These are phyloP conservation scores for Rhodosporidiobolus odoratus DNA, from an alignment of 768 basidiomycete species.

Conservation along the genomic window DNA sequence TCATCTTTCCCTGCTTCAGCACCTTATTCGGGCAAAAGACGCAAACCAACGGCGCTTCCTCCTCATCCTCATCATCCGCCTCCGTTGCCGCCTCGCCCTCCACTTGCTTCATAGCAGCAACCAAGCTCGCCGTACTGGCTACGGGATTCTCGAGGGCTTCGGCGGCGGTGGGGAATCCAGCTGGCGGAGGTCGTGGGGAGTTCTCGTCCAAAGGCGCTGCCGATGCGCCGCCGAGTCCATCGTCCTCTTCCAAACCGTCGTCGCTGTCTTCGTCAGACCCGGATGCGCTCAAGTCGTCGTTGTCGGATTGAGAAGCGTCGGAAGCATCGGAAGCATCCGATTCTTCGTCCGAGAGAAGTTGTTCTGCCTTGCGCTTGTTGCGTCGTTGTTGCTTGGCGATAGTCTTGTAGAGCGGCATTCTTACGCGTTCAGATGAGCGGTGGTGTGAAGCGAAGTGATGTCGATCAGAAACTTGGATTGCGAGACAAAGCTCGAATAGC, in stretches of 20 bases:
- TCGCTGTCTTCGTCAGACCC: not conserved
- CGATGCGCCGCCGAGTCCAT: not conserved
- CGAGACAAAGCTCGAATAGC: too few relatives aligned
- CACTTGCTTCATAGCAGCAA: slow-evolving; percentile 8
- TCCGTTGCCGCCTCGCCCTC: not conserved
- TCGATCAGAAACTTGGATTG: too few relatives aligned
- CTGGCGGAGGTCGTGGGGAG: slow-evolving; percentile 22
- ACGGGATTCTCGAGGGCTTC: slow-evolving; percentile 30
- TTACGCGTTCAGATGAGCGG: too few relatives aligned
- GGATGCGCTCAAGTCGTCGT: not conserved
- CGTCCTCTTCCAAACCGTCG: slow-evolving; percentile 5
- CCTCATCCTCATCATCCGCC: slow-evolving; percentile 8
- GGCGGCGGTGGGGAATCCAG: slow-evolving; percentile 25
- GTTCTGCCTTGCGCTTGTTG: slow-evolving; percentile 20
- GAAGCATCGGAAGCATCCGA: not conserved
- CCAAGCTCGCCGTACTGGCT: slow-evolving; percentile 6
- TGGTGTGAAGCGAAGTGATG: too few relatives aligned
- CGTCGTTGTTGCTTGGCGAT: slow-evolving; percentile 22
- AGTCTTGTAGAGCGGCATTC: slow-evolving; percentile 33
- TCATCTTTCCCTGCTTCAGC: slow-evolving; percentile 35
- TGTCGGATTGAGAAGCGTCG: not conserved
- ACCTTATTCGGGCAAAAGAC: slow-evolving; percentile 39
- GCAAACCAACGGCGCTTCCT: slow-evolving; percentile 31
- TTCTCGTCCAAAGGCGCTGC: slow-evolving; percentile 14
- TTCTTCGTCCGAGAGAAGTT: slow-evolving; percentile 23